Conservation (phyloP, 208 protist genomes). For the Polymyxa betae region DNA sequence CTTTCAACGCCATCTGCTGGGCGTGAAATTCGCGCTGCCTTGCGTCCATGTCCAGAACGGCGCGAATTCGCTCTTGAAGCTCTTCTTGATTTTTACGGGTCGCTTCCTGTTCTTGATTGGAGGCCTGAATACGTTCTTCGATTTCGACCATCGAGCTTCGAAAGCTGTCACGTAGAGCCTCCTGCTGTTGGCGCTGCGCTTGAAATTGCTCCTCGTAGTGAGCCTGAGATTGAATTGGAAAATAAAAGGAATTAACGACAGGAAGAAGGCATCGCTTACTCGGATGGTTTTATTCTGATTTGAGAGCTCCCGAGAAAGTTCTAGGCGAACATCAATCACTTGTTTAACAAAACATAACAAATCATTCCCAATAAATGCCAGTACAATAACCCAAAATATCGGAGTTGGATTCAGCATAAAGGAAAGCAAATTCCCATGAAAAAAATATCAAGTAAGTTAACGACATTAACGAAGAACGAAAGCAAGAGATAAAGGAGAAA, state of each 20-base stretch:
- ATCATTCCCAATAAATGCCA: background rate
- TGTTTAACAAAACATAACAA: background rate
- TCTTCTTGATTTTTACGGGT: background rate
- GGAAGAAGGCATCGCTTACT: background rate
- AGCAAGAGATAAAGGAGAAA: no score
- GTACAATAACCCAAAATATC: no score
- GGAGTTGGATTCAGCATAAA: no score
- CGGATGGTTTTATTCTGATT: background rate
- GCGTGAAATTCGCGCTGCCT: background rate
- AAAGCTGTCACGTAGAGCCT: background rate
- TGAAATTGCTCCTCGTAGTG: background rate
- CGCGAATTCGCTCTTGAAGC: background rate
- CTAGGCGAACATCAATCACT: background rate
- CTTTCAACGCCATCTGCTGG: background rate
- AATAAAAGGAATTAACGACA: background rate
- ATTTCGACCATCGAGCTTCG: background rate
- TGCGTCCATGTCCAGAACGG: background rate
- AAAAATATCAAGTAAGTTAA: no score
- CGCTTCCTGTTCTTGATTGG: background rate
- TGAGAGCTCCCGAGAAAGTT: background rate
- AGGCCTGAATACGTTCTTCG: background rate
- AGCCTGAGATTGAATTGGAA: background rate
- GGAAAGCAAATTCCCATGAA: no score
- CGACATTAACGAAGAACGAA: no score
- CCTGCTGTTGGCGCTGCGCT: background rate